Base-by-base conservation (phyloP, 306 rosid species). In the Hippophae tibetana region DNA sequence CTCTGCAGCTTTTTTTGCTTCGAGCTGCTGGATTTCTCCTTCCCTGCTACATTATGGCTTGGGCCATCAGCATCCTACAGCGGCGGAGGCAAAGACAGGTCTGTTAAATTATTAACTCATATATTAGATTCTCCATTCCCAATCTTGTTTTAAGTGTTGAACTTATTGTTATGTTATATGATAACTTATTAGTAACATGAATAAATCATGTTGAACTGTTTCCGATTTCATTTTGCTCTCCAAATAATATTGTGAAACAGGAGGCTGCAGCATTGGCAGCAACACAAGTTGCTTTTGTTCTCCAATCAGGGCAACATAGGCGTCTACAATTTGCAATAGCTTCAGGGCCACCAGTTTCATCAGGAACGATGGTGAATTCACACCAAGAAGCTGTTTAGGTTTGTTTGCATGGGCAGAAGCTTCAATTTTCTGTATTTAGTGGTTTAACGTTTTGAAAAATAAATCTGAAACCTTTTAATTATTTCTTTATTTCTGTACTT, bases 61-160 rank as follows among this genome's bases (percentile, higher is more conserved):
- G 85, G 87, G 80, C 86, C 52, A 72, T 84, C 65, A 72, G 79
- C 45, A 76, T 81, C 62, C 62, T 80, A 68, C 92, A 74, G 63
- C 80, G 74, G 61, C 77, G 73, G 26, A 72, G 92, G 66, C 87
- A 74, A 72, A 79, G 81, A 72, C 87, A 79, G 82, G 92, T 81
- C 47, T 62, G 72, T 74, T 31, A 31, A 31, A 57, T 52, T 52
- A 7, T 42, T 51, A 43, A 56, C 57, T 62, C 69, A 63, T 47
- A 14, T 38, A 45, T 11, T 14, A 27, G 11, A 7, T 9, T 40
- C 27, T 58, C 26, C 13, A 11, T 8, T 50, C 10, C 46, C 31
- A 42, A 41, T 58, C 38, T 31, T 25, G 13, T 27, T 56, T 56
- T 56, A 40, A 56, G 41, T 5, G 31, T 13, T 10, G 64, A 56